Conservation (phyloP, 2,329 filamentous ascomycete species). For the Tolypocladium endophyticum region DNA sequence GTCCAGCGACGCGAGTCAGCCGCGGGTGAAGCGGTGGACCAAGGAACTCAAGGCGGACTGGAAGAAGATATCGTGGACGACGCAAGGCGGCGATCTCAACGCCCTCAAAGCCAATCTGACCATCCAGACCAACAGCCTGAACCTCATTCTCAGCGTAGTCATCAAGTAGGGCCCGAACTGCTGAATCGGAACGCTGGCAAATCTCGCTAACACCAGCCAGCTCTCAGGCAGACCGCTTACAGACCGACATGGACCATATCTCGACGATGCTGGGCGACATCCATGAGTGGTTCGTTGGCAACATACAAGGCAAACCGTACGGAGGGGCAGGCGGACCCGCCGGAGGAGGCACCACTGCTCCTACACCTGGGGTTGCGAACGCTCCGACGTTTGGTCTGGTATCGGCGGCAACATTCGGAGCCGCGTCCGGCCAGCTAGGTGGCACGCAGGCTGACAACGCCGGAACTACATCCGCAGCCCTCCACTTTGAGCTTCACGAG, state of each 20-base stretch:
- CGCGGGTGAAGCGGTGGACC: slow-evolving; percentile 1
- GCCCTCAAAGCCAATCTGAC: slow-evolving; percentile 1
- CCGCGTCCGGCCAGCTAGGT: background rate
- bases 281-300: background rate
- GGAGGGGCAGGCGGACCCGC: background rate
- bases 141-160: slow-evolving; percentile 4
- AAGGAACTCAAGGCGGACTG: slow-evolving; percentile 1
- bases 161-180: background rate
- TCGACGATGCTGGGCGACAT: slow-evolving; percentile 1
- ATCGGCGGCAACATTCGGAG: background rate
- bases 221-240: slow-evolving; percentile 1
- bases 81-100: slow-evolving; percentile 1
- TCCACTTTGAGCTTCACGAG: slow-evolving; percentile 1
- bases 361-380: background rate
- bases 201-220: background rate
- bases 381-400: background rate
- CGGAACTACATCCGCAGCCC: background rate
- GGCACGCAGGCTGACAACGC: background rate
- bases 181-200: background rate
- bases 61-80: slow-evolving; percentile 6
- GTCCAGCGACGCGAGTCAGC: background rate
- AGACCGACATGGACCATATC: slow-evolving; percentile 1
- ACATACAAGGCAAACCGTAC: background rate
- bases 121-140: slow-evolving; percentile 4
- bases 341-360: background rate